These are phyloP conservation scores for Cucumis hystrix DNA, from an alignment of 306 rosid species.

Conservation along the genomic window DNA sequence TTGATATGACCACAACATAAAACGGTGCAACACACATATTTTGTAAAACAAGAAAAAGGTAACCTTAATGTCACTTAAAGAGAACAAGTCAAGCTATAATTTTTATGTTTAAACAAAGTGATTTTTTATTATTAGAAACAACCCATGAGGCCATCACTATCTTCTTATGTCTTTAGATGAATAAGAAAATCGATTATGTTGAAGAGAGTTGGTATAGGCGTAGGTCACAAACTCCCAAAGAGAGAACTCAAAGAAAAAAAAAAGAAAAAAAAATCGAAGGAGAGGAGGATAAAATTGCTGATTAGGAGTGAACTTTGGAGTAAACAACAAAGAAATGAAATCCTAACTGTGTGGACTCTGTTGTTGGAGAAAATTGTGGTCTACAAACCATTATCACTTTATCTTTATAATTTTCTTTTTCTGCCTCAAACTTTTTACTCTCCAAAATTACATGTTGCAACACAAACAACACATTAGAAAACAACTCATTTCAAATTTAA, in stretches of 20 bases:
- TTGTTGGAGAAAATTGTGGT: constrained; percentile 40
- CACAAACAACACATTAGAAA: neutral
- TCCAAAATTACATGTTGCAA: neutral
- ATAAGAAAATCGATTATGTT: neutral
- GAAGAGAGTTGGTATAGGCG: neutral
- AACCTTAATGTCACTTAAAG: neutral
- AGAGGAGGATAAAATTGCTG: neutral
- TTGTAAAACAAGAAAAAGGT: no score
- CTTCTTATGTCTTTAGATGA: neutral
- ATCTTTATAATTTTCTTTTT: constrained; percentile 45
- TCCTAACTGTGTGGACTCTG: constrained; percentile 20
- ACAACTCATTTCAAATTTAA: neutral
- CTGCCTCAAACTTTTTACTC: constrained; percentile 39
- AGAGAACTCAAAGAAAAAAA: neutral
- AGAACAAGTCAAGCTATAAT: neutral
- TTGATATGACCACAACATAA: no score
- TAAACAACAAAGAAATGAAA: constrained; percentile 11
- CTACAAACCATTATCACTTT: constrained; percentile 54
- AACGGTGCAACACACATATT: no score
- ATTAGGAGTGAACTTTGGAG: constrained; percentile 3
- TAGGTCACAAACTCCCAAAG: neutral
- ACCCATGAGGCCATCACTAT: neutral
- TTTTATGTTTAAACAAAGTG: neutral
- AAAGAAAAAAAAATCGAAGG: neutral
- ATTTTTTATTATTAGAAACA: neutral